A percentile compares a stretch with the other conserved stretches of the same genome.
Evolutionary conservation across 2,329 filamentous ascomycete species (phyloP).

Genomic region (Botrytis elliptica): DNA sequence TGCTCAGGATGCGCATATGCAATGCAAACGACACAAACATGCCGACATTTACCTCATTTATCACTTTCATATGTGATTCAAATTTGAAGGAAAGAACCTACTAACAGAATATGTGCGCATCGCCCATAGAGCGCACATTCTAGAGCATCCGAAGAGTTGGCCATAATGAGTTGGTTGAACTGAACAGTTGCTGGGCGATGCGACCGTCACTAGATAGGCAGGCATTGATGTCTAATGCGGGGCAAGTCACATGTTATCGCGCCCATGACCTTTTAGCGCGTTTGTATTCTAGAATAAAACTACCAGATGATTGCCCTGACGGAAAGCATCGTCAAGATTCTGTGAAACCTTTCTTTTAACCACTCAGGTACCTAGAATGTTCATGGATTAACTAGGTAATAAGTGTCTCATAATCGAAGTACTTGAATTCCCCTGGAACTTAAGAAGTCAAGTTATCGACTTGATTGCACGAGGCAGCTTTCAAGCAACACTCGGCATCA

Average conservation of each 20-base stretch:
- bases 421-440: not conserved
- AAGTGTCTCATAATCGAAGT: not conserved
- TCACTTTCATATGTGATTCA: not conserved
- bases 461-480: not conserved
- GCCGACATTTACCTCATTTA: not conserved
- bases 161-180: not conserved
- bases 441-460: not conserved
- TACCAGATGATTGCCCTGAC: no score
- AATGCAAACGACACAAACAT: not conserved
- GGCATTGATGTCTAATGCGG: not conserved
- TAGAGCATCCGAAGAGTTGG: not conserved
- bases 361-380: not conserved
- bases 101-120: no score
- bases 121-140: not conserved
- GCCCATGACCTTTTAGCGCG: not conserved
- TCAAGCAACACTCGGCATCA: not conserved
- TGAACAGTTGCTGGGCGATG: not conserved
- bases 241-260: not conserved
- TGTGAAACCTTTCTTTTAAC: not conserved
- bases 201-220: no score
- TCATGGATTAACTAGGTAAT: not conserved
- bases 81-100: no score
- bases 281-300: no score
- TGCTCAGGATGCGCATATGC: no score
- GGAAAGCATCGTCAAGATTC: not conserved